These are phyloP conservation scores for Zygosaccharomyces pseudobailii DNA, from an alignment of 1,139 yeast genomes.

Conservation along the genomic window DNA sequence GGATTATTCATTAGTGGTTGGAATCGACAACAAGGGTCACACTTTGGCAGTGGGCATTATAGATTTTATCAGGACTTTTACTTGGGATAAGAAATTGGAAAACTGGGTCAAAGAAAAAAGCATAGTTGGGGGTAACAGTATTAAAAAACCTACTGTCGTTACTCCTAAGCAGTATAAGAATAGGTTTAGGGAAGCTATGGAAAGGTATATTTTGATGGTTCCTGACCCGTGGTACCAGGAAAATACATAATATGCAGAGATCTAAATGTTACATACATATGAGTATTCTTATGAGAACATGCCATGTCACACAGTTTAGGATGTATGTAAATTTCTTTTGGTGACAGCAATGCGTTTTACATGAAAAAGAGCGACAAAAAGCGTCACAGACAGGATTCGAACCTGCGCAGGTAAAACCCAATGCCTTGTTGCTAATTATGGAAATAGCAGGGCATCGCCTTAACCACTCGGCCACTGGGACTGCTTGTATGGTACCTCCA, in stretches of 20 bases:
- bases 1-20: conserved; percentile 96
- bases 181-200: conserved; percentile 97
- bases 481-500: conserved; percentile 17
- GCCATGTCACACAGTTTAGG: neutral
- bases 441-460: conserved; percentile 78
- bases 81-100: conserved; percentile 98
- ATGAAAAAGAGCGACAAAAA: no score
- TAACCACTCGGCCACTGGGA: conserved; percentile 84
- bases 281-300: neutral
- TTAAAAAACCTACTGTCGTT: conserved; percentile 93
- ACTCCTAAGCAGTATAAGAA: conserved; percentile 94
- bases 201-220: conserved; percentile 85
- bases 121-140: conserved; percentile 79
- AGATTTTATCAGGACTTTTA: conserved; percentile 91
- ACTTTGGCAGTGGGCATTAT: conserved; percentile 88
- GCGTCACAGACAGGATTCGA: conserved; percentile 63
- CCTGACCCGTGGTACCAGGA: conserved; percentile 77
- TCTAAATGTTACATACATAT: no score
- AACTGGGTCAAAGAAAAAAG: conserved; percentile 98
- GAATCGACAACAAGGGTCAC: conserved; percentile 65
- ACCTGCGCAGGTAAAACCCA: conserved; percentile 60
- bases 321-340: no score
- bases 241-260: conserved; percentile 10
- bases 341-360: no score
- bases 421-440: conserved; percentile 38